Base-by-base conservation (phyloP, 768 basidiomycete species). In the Rhodotorula sphaerocarpa region DNA sequence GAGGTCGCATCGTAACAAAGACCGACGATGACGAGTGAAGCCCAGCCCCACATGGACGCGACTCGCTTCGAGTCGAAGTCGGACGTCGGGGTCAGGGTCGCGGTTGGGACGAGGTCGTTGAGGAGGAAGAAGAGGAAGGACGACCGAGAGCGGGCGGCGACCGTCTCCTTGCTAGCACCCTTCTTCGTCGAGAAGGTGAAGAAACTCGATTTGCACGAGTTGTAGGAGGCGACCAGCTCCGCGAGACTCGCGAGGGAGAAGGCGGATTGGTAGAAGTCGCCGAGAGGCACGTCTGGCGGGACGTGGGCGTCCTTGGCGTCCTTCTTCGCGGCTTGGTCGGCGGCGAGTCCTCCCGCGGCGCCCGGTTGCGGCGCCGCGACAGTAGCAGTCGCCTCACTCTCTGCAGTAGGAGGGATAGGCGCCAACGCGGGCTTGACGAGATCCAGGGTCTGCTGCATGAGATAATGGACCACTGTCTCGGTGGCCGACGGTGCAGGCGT, bases 221-320 rank as follows among this genome's bases (percentile, higher is more conserved):
- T 86, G 71, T 97, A 99, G 18, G 90, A 96, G 64, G 93, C 89
- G 18, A 95, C 76, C 15, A 97, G 78, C 76, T 99, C 95, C 5
- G 90, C 88, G 50, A 96, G 78, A 68, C 84, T 86, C 73, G 91
- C 88, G 86, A 92, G 89, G 66, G 90, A 76, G 80, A 92, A 90
- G 71, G 69, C 77, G 16, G 56, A 54, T 33, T 65, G 68, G 47
- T 54, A 65, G 63, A 63, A 65, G 42, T 65, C 67, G 52, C 60
- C 66, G 41, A 68, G 62, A 7, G 62, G 66, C 27, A 50, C 36
- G 59, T 69, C 67, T 20, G 57, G 48, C 9, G 67, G 52, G 16
- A 57, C 27, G 42, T 56, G 45, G 11, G 60, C 48, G 45, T 63
- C 64, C 42, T 42, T 62, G 56, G 33, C 52, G 48, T 67, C 70